Base-by-base conservation (phyloP, 2,329 filamentous ascomycete genomes). In the Ambrosiella xylebori region DNA sequence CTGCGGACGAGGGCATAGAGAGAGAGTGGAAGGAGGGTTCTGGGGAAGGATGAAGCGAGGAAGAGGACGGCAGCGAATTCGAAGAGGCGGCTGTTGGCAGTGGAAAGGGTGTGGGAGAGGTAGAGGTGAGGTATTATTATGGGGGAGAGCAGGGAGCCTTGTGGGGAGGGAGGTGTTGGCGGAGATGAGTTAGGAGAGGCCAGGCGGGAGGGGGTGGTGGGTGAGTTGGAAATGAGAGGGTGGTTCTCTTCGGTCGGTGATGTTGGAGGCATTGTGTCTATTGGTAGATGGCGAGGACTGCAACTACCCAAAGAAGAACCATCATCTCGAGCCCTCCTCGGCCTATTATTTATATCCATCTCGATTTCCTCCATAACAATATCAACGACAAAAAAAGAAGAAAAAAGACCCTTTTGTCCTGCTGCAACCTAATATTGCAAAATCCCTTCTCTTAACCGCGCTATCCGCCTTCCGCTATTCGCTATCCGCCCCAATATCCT, bases 1-100 rank as follows among this genome's bases (percentile, higher is more conserved):
- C 78, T 74, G 19, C 85, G 77, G 4, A 75, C 71, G 6, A 88
- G 68, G 0, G 84, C 84, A 64, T 88, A 88, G n/a, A 83, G 69
- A 0, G 84, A 86, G 58, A 82, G 74, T 40, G 80, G 83, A 19
- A 85, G 72, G 19, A 88, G 70, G 0, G 82, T 86, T 0, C 72
- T 69, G 0, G 76, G 76, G 63, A 73, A 82, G 51, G 79, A 73
- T 0, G 72, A 67, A 0, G 78, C 77, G 8, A 82, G 70, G 65
- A 76, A 82, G 5, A 82, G 69, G 4, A 83, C 76, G 5, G 78
- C 75, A 37, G 74, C 80, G 58, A 83, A 83, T 64, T 84, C 80
- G 61, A 84, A 84, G 58, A 80, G 69, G 17, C 81, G 76, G 0
- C 79, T 78, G 66, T 83, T 84, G 78, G 78, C 82, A 54, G 80